A percentile compares a stretch with the other conserved stretches of the same genome.
Conservation (phyloP, 1,139 yeast species). For the Meyerozyma carpophila region DNA sequence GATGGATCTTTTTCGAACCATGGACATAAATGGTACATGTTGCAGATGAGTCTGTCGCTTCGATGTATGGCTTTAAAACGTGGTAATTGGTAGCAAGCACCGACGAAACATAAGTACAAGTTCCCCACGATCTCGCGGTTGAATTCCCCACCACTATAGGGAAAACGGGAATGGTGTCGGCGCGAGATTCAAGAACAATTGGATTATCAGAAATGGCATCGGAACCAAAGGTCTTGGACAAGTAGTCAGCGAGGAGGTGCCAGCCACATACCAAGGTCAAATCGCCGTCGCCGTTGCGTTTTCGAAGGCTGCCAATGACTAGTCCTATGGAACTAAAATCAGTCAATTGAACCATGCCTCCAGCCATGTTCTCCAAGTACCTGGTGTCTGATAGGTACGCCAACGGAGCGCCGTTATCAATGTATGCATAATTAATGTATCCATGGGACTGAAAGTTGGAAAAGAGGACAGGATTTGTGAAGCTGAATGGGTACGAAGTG, state of each 20-base stretch:
- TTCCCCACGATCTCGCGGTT: neutral
- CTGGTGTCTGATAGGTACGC: conserved; percentile 47
- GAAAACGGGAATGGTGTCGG: neutral
- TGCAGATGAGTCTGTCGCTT: neutral
- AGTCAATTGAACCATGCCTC: conserved; percentile 38
- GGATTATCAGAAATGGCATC: neutral
- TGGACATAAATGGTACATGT: neutral
- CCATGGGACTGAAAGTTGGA: conserved; percentile 45
- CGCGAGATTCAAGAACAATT: neutral
- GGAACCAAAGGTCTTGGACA: neutral
- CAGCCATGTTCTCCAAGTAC: conserved; percentile 63
- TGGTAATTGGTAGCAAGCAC: neutral
- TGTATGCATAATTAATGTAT: conserved; percentile 30
- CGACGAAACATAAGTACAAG: neutral
- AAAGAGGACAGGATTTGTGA: conserved; percentile 55
- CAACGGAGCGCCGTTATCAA: conserved; percentile 3
- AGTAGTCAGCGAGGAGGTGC: neutral
- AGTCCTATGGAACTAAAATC: conserved; percentile 37
- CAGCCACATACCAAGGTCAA: conserved; percentile 29
- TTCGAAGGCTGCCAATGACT: conserved; percentile 46
- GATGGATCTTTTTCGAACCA: neutral
- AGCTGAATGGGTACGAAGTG: conserved; percentile 49
- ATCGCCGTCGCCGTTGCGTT: conserved; percentile 59
- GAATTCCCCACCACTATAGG: neutral
- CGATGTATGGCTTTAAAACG: neutral